A percentile compares a stretch with the other conserved stretches of the same genome.
Conservation (phyloP, 352 stramenopile species). For the Globisporangium heterothallicum region DNA sequence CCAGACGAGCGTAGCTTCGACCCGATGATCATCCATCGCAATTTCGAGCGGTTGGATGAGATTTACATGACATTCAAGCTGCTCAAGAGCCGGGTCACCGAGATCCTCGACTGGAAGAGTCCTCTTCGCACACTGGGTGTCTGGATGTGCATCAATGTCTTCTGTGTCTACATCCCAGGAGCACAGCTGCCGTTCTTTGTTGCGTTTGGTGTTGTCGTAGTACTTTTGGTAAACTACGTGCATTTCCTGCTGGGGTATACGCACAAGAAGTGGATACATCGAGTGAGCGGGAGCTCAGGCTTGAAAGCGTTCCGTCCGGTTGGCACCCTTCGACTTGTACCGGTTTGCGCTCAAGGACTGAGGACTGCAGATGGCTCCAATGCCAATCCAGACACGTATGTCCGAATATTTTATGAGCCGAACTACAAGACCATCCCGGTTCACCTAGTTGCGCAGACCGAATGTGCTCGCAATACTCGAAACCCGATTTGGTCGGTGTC, state of each 20-base stretch:
- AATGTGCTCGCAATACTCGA: conserved; percentile 12
- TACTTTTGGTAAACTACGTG: conserved; percentile 16
- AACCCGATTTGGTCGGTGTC: conserved; percentile 19
- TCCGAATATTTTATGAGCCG: conserved; percentile 31
- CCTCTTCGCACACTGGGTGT: conserved; percentile 13
- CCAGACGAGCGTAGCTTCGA: conserved; percentile 28
- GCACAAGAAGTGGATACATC: conserved; percentile 24
- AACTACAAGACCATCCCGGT: conserved; percentile 33
- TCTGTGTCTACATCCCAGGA: conserved; percentile 15
- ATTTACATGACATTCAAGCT: conserved; percentile 16
- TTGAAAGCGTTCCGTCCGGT: conserved; percentile 26
- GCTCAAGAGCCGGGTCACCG: conserved; percentile 9
- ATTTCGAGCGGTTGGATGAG: conserved; percentile 33
- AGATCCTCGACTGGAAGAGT: conserved; percentile 31
- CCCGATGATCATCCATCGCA: conserved; percentile 24
- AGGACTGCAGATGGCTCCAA: conserved; percentile 1
- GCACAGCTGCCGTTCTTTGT: conserved; percentile 13
- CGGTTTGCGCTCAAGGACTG: conserved; percentile 7
- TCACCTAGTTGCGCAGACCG: conserved; percentile 25
- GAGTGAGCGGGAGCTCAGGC: conserved; percentile 8
- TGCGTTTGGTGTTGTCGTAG: background rate
- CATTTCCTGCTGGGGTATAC: conserved; percentile 15
- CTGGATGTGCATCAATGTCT: conserved; percentile 18
- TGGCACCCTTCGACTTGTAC: conserved; percentile 26
- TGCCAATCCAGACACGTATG: conserved; percentile 16